phyloP scores from a whole-genome alignment of 495 filamentous ascomycete genomes.

The Tuber calosporum region DNA sequence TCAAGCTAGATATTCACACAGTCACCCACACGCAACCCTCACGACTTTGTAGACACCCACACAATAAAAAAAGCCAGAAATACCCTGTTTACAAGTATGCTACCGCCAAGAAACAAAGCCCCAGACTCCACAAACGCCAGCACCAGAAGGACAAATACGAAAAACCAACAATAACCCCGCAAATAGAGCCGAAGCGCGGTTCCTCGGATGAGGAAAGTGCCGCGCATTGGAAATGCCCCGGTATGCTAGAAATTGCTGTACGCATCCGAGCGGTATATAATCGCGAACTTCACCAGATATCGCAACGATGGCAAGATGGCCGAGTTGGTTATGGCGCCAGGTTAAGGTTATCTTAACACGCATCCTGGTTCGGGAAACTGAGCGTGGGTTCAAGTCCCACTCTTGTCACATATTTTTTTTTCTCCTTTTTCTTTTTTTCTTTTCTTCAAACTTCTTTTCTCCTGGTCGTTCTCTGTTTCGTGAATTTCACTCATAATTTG shows the following conservation, averaged over 20 bases:
- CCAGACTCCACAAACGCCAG: neutral
- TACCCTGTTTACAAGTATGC: neutral
- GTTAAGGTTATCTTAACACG: constrained; percentile 30
- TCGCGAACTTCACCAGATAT: neutral
- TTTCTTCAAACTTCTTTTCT: fast-evolving
- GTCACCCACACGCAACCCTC: neutral
- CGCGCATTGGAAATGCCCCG: neutral
- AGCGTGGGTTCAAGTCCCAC: constrained; percentile 38
- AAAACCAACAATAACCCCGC: neutral
- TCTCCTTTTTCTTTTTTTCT: neutral
- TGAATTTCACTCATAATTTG: neutral
- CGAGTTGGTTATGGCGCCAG: constrained; percentile 37
- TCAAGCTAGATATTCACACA: neutral
- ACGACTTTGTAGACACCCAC: neutral
- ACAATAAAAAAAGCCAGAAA: neutral
- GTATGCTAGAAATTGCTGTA: no score
- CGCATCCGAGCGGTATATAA: neutral
- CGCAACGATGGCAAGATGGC: constrained; percentile 19
- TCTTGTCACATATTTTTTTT: constrained; percentile 23
- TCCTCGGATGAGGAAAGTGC: neutral
- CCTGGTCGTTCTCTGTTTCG: neutral
- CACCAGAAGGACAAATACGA: neutral
- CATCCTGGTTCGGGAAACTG: constrained; percentile 35
- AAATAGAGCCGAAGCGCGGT: neutral
- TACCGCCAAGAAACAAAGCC: neutral